These are phyloP conservation scores for Psilocybe cubensis DNA, from an alignment of 768 basidiomycete genomes.

Conservation along the genomic window DNA sequence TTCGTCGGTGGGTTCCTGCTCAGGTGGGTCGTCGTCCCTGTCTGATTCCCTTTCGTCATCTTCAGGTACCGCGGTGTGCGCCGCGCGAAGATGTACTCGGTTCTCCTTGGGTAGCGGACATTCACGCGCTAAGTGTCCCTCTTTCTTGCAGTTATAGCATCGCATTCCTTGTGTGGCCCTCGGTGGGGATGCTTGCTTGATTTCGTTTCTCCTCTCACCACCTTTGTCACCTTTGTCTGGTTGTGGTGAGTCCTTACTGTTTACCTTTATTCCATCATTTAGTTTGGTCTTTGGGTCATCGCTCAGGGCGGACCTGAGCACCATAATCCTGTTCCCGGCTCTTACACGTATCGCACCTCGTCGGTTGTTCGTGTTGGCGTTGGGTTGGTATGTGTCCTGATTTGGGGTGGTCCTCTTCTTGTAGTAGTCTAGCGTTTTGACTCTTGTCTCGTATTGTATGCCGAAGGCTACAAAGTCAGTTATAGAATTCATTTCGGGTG, in stretches of 20 bases:
- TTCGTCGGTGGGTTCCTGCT: background rate
- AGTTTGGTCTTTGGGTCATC: too few species aligned
- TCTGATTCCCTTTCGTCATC: too few species aligned
- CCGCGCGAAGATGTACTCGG: background rate
- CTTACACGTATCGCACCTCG: background rate
- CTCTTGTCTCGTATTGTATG: background rate
- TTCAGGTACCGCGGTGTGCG: background rate
- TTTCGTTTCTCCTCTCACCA: too few species aligned
- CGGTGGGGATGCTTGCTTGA: too few species aligned
- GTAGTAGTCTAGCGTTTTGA: conserved; percentile 2
- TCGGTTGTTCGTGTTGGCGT: too few species aligned
- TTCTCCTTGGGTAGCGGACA: background rate
- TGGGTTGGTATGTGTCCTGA: too few species aligned
- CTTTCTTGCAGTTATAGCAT: background rate
- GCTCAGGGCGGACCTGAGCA: too few species aligned
- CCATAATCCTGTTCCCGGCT: background rate
- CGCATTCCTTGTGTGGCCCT: too few species aligned
- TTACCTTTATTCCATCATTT: too few species aligned
- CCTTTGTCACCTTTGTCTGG: too few species aligned
- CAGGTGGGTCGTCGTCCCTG: background rate
- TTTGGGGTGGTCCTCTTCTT: too few species aligned
- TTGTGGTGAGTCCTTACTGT: too few species aligned
- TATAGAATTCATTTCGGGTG: conserved; percentile 10
- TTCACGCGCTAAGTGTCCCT: background rate
- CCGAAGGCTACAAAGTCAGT: conserved; percentile 9